Evolutionary conservation across 768 basidiomycete species (phyloP), one percentile per base, ranked within the genome.

Genomic region (Auricularia sp.): DNA sequence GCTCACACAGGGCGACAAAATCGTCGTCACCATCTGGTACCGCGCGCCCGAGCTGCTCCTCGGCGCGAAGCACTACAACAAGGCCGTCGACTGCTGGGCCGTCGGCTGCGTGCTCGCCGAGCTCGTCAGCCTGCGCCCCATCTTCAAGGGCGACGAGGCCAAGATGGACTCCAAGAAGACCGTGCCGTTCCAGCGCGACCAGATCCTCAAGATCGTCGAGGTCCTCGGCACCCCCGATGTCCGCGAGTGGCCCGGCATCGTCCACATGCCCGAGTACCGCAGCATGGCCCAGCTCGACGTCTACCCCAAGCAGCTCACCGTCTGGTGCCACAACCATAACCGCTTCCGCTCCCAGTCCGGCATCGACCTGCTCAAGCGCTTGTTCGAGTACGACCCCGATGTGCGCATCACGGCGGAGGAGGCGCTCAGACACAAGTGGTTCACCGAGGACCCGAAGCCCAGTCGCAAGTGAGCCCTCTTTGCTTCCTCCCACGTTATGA

Each of bases 21-120:
- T 99, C 34, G 97, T 98, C 42, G 97, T 99, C 13, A 99, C 97
- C 0, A 98, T 99, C 71, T 98, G 97, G 97, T 99, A 99, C 73
- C 90, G 97, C 63, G 93, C 94, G 6, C 97, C 97, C 0, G 97
- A 99, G 73, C 84, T 99, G 2, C 82, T 99, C 10, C 82, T 99
- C 77, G 96, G 97, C 34, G 94, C 96, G 0, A 93, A 94, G 68
- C 97, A 99, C 75, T 99, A 99, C 75, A 96, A 97, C 69, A 94
- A 92, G 69, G 91, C 95, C 3, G 87, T 98, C 47, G 94, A 99
- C 73, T 87, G 93, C 63, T 99, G 97, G 97, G 95, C 97, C 33
- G 87, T 98, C 4, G 97, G 95, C 0, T 99, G 97, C 73, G 98
- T 99, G 54, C 89, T 96, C 77, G 97, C 95, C 1, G 97, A 99